A percentile compares a stretch with the other conserved stretches of the same genome.
Evolutionary conservation across 2,329 filamentous ascomycete genomes (phyloP).

Genomic region (Botrytis paeoniae): DNA sequence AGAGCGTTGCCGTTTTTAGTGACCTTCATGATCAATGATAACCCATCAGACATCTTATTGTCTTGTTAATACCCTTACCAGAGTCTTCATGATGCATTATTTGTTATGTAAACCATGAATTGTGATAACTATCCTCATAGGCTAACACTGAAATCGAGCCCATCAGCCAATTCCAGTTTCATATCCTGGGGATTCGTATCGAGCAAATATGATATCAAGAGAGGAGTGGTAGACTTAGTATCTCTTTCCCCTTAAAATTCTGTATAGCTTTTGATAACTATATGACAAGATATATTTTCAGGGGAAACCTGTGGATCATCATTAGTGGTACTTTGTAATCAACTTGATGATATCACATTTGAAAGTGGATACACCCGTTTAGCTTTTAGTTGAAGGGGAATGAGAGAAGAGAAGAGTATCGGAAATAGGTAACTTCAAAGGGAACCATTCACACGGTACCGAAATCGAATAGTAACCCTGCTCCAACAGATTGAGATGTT

Average conservation of each 20-base stretch:
- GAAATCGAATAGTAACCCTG: not conserved
- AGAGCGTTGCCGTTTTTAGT: constrained; percentile 14
- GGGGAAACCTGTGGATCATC: not conserved
- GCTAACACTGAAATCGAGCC: not conserved
- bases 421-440: not conserved
- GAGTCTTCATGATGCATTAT: not conserved
- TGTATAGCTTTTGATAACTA: not conserved
- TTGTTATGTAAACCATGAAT: not conserved
- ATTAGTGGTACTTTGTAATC: not conserved
- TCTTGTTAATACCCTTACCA: constrained; percentile 15
- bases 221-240: not conserved
- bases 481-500: not conserved
- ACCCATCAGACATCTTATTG: constrained; percentile 1
- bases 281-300: not conserved
- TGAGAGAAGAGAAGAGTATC: not conserved
- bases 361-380: not conserved
- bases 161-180: not conserved
- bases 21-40: constrained; percentile 14
- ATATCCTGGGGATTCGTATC: not conserved
- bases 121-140: not conserved
- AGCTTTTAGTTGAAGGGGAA: not conserved
- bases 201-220: too few species aligned
- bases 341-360: not conserved
- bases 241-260: not conserved
- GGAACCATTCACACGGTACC: not conserved